Evolutionary conservation across 2,329 filamentous ascomycete genomes (phyloP).

Genomic region (Fusarium tricinctum): DNA sequence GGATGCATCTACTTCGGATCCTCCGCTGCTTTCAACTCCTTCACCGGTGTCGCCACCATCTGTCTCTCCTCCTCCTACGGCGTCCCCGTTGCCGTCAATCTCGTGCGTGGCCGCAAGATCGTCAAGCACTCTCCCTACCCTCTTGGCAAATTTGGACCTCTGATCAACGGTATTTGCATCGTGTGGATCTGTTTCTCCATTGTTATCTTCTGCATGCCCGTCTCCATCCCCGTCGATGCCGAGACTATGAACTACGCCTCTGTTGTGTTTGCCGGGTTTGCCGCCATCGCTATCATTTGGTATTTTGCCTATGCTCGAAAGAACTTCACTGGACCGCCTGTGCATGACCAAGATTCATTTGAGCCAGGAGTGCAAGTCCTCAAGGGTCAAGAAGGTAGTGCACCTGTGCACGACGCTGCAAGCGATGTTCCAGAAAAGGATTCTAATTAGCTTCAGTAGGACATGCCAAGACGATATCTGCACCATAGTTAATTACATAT

Average conservation of each 20-base stretch:
- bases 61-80: conserved; percentile 82
- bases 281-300: conserved; percentile 70
- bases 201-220: conserved; percentile 82
- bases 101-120: conserved; percentile 75
- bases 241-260: conserved; percentile 76
- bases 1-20: conserved; percentile 86
- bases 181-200: conserved; percentile 78
- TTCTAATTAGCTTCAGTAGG: conserved; percentile 29
- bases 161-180: conserved; percentile 77
- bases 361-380: conserved; percentile 42
- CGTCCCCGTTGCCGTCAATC: conserved; percentile 79
- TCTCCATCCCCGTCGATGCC: conserved; percentile 69
- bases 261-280: conserved; percentile 75
- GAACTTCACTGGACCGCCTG: conserved; percentile 71
- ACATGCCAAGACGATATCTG: conserved; percentile 15
- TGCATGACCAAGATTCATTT: conserved; percentile 21
- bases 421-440: conserved; percentile 35
- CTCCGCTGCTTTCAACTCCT: conserved; percentile 81
- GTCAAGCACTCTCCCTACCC: conserved; percentile 77
- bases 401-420: conserved; percentile 13
- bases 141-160: conserved; percentile 76
- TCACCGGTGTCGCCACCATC: conserved; percentile 85
- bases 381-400: conserved; percentile 30
- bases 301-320: conserved; percentile 74
- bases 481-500: conserved; percentile 23